phyloP scores from a whole-genome alignment of 2,329 filamentous ascomycete genomes.

The Fusarium algeriense region DNA sequence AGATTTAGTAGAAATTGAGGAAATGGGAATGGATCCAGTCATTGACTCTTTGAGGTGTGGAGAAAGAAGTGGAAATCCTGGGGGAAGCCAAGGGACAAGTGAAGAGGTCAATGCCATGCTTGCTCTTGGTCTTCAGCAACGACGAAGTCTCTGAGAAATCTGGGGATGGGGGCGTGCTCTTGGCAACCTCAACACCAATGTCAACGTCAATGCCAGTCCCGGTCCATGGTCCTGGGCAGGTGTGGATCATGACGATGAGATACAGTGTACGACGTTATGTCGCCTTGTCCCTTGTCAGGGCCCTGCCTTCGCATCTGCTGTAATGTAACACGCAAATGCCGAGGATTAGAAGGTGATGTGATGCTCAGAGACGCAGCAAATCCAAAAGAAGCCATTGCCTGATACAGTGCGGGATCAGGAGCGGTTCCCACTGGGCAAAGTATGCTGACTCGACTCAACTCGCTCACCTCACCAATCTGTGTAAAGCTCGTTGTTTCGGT shows the following conservation, averaged over 20 bases:
- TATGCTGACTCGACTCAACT: conserved; percentile 3
- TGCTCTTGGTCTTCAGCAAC: conserved; percentile 5
- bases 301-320: background rate
- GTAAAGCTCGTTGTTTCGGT: background rate
- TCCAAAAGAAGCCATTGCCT: background rate
- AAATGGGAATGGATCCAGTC: conserved; percentile 35
- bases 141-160: conserved; percentile 4
- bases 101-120: conserved; percentile 35
- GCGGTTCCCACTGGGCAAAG: conserved; percentile 29
- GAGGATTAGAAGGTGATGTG: conserved; percentile 1
- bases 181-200: conserved; percentile 12
- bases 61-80: conserved; percentile 48
- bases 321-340: conserved; percentile 1
- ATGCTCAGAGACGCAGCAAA: background rate
- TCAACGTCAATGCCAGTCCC: background rate
- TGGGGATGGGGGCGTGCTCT: conserved; percentile 25
- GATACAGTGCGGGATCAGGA: conserved; percentile 19
- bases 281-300: conserved; percentile 13
- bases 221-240: conserved; percentile 11
- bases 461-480: conserved; percentile 1
- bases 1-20: conserved; percentile 45
- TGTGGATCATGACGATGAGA: conserved; percentile 26
- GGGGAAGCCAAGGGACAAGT: conserved; percentile 45
- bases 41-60: conserved; percentile 37
- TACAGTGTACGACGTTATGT: conserved; percentile 30